Base-by-base conservation (phyloP, 257 asterid genomes). In the Eucommia ulmoides region DNA sequence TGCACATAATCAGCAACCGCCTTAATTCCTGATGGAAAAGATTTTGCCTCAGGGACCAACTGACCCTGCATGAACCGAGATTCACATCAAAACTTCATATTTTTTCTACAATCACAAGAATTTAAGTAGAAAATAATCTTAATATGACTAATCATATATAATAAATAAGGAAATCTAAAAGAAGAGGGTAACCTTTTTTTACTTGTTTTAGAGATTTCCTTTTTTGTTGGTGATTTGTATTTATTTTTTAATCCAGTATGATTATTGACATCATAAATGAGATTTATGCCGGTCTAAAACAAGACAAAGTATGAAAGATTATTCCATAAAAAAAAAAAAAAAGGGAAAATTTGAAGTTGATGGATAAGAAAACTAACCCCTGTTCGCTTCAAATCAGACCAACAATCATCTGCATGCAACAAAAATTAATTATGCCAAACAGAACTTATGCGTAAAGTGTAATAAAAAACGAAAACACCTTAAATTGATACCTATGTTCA, bases 1-100 rank as follows among this genome's bases (percentile, higher is more conserved):
- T 91, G 98, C 50, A 86, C 84, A 67, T 85, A 83, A 77, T 83
- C 96, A 20, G 98, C 93, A 53, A 86, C 79, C 65, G 80, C 74
- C 63, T 86, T 79, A 52, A 91, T 76, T 64, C 98, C 96, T 0
- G 94, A 86, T 8, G 96, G 92, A 47, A 91, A 91, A 22, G 84
- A 55, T 66, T 80, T 68, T 10, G 81, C 41, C 58, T 81, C 88
- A 11, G 92, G 69, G 66, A 65, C 72, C 52, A 85, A 65, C 59
- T 76, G 88, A 66, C 81, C 94, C 96, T 88, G 85, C n/a, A n/a
- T n/a, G n/a, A n/a, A n/a, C n/a, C n/a, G n/a, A n/a, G n/a, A n/a
- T n/a, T n/a, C n/a, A n/a, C n/a, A n/a, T n/a, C n/a, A n/a, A n/a
- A n/a, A n/a, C n/a, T n/a, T n/a, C n/a, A n/a, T n/a, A n/a, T n/a